phyloP scores from a whole-genome alignment of 352 stramenopile species.

The Phytophthora agathidicida region DNA sequence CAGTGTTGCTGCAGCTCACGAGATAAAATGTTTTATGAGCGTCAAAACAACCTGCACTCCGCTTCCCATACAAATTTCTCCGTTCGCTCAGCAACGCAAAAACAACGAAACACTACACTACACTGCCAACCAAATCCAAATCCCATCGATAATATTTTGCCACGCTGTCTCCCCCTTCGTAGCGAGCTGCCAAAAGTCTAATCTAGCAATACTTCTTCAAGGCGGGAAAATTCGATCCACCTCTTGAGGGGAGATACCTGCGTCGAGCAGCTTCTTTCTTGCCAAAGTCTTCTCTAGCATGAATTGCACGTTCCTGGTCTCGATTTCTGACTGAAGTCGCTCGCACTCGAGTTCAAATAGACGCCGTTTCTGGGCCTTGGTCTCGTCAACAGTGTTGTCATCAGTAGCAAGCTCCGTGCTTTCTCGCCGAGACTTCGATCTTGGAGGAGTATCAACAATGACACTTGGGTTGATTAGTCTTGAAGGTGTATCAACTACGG shows the following conservation, averaged over 20 bases:
- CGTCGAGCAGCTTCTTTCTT: constrained; percentile 54
- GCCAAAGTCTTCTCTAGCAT: constrained; percentile 57
- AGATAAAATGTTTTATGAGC: too few species aligned
- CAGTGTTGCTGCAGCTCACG: too few species aligned
- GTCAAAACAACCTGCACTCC: too few species aligned
- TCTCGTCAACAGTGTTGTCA: constrained; percentile 17
- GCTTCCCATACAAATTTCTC: too few species aligned
- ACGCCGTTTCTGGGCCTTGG: constrained; percentile 45
- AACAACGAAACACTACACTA: too few species aligned
- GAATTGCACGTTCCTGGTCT: constrained; percentile 53
- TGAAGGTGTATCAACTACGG: neutral
- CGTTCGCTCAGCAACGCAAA: too few species aligned
- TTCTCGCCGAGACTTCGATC: neutral
- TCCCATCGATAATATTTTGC: too few species aligned
- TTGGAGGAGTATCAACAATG: neutral
- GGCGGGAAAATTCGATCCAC: constrained; percentile 56
- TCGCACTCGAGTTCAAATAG: constrained; percentile 59
- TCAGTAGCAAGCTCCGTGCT: constrained; percentile 6
- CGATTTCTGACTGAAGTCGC: constrained; percentile 55
- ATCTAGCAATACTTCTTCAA: too few species aligned
- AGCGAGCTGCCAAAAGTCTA: neutral
- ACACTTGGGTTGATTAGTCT: neutral
- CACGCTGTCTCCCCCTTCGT: too few species aligned
- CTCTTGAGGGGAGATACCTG: constrained; percentile 43
- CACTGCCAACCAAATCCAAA: too few species aligned